phyloP scores from a whole-genome alignment of 345 rosid species.

The Citropsis articulata region DNA sequence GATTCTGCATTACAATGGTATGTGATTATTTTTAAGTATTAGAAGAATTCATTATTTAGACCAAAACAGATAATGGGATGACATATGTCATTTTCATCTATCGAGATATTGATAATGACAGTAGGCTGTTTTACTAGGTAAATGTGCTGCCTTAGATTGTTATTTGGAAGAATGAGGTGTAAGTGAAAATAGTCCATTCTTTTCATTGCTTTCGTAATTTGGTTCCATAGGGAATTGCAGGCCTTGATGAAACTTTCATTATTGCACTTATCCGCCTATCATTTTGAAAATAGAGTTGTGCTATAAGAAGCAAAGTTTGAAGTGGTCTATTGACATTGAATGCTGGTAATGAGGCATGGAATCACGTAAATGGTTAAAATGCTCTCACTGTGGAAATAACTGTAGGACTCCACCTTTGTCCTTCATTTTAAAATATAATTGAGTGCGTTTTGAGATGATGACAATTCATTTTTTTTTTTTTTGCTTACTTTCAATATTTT shows the following conservation, averaged over 20 bases:
- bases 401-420: too few relatives aligned
- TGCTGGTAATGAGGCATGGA: too few relatives aligned
- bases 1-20: conserved; percentile 68
- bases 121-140: conserved; percentile 19
- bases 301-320: too few relatives aligned
- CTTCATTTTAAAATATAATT: too few relatives aligned
- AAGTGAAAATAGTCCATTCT: conserved; percentile 12
- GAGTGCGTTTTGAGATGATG: too few relatives aligned
- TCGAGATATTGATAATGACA: conserved; percentile 23
- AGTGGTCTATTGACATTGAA: too few relatives aligned
- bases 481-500: too few relatives aligned
- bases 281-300: background rate
- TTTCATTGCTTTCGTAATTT: background rate
- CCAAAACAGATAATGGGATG: too few relatives aligned
- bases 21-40: conserved; percentile 72
- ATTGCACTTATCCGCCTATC: background rate
- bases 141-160: conserved; percentile 13
- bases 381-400: too few relatives aligned
- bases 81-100: too few relatives aligned
- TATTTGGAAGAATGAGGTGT: conserved; percentile 17
- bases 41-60: conserved; percentile 49
- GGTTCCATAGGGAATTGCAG: background rate
- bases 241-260: background rate
- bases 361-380: too few relatives aligned
- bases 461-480: too few relatives aligned